Base-by-base conservation (phyloP, 768 basidiomycete genomes). In the Mycena pura region DNA sequence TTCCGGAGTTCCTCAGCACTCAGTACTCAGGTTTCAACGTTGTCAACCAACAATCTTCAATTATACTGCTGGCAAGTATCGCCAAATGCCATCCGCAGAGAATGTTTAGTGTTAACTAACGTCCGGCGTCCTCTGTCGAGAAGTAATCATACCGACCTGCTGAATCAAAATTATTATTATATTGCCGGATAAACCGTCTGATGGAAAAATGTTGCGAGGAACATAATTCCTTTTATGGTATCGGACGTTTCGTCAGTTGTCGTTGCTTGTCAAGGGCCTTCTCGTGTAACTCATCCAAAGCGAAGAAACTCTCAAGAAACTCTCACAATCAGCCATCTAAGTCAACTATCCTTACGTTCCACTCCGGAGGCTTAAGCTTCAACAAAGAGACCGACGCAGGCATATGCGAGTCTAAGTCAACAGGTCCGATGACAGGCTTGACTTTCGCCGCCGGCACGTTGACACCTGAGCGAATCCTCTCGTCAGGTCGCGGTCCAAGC, bases 401-500 rank as follows among this genome's bases (percentile, higher is more conserved):
- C 51, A 76, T 64, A 3, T 52, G 50, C 5, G 50, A 29, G 50
- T 52, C 57, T 2, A 25, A 38, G 43, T 51, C 62, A n/a, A 68
- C 45, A 6, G 56, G 60, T 6, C 45, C 57, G 31, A 62, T 67
- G 24, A 41, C 53, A 39, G 44, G 49, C 36, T 29, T 64, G 0
- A 45, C 31, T 63, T 72, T 74, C 4, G 79, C 80, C 7, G 69
- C 71, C 36, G 77, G 77, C 14, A 74, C 69, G 8, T 77, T 68
- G 8, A 89, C 86, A 7, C 86, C 86, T 9, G 87, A 88, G n/a
- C 82, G 84, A 53, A 89, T 80, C 56, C 81, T 85, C 19, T 82
- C 79, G 10, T 91, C 90, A 17, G 88, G 86, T 48, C 83, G 76
- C 5, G 87, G 87, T 14, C 84, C 84, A n/a, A 93, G 82, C 11